phyloP scores from a whole-genome alignment of 345 rosid species.

The Pistacia vera region DNA sequence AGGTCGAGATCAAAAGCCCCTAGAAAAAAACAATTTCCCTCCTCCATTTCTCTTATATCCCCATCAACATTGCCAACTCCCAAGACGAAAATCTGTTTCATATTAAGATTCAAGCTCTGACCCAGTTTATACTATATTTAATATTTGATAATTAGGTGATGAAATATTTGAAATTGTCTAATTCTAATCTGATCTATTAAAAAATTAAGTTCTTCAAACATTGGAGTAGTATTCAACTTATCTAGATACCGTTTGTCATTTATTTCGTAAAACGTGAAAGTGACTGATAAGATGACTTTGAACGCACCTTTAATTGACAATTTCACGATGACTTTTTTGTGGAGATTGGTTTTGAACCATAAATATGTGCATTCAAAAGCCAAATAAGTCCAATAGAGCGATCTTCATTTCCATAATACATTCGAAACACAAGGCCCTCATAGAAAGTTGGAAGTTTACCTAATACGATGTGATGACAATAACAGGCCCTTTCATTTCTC shows the following conservation, averaged over 20 bases:
- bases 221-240: background rate
- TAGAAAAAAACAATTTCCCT: no score
- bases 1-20: no score
- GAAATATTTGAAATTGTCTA: background rate
- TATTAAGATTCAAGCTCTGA: no score
- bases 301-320: background rate
- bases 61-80: no score
- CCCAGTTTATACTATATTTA: background rate
- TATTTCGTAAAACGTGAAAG: no score
- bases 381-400: background rate
- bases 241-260: no score
- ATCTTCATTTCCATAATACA: background rate
- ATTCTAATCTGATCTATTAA: no score
- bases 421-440: background rate
- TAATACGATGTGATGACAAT: background rate
- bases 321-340: background rate
- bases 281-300: background rate
- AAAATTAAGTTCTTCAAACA: no score
- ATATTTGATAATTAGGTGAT: no score
- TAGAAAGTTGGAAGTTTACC: background rate
- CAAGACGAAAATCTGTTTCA: background rate
- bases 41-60: no score
- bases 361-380: background rate
- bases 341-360: background rate
- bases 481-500: background rate